Base-by-base conservation (phyloP, 345 rosid species). In the Alliaria petiolata region DNA sequence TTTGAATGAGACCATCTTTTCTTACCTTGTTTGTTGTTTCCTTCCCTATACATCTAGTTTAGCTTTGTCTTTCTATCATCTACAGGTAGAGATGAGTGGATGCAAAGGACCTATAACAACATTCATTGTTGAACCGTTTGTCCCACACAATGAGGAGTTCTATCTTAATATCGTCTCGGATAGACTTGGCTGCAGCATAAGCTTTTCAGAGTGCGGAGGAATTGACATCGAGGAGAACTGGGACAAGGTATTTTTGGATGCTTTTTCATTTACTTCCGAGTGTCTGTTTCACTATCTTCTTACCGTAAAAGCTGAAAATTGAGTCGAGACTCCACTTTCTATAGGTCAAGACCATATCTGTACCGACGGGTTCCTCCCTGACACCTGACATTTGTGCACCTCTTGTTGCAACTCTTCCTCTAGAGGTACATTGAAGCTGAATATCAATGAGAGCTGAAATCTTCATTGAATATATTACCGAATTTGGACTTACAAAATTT, bases 211-310 rank as follows among this genome's bases (percentile, higher is more conserved):
- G 72, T 95, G 99, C 0, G 97, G 96, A 78, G 99, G 97, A 26
- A 89, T 93, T 72, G 99, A 93, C 25, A 91, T 93, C 6, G 99
- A 93, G 80, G 99, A 93, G 81, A 93, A 93, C 69, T 93, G 99
- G 97, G 97, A 93, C 77, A 93, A 93, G 91, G 99, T 88, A 65
- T n/a, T 20, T 42, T 26, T 42, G 30, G 22, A 69, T 39, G 35
- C 57, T 15, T 22, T 58, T 61, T 30, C n/a, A n/a, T 59, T 55
- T 31, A 14, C 13, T 15, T 63, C n/a, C 11, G 39, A 8, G 2
- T 40, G 43, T 34, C n/a, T n/a, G n/a, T n/a, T n/a, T n/a, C n/a
- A n/a, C 69, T 39, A 19, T 53, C 42, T 10, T 60, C 22, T 46
- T 15, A 30, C 4, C 7, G 2, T 4, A 43, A 35, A 53, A 10